Percentiles rank a stretch among this genome's conserved stretches.
These are phyloP conservation scores for Dysphania ambrosioides DNA, from an alignment of 148 eudicot species.

Conservation along the genomic window DNA sequence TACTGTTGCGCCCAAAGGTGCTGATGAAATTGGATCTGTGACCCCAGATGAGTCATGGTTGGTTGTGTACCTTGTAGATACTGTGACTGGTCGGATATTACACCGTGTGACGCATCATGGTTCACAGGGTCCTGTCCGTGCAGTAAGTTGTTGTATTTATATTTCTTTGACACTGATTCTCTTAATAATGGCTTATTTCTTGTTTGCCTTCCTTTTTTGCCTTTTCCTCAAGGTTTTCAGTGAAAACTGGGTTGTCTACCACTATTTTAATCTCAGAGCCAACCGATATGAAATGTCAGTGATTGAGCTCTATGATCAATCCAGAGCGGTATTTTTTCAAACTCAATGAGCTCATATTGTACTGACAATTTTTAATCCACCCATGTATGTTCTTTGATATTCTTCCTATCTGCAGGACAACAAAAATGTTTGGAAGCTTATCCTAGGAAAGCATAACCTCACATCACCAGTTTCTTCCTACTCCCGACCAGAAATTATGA, in stretches of 20 bases:
- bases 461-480: slow-evolving; percentile 88
- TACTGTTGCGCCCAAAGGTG: slow-evolving; percentile 87
- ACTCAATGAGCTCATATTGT: neutral
- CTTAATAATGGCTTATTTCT: neutral
- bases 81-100: slow-evolving; percentile 89
- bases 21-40: slow-evolving; percentile 74
- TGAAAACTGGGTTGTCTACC: slow-evolving; percentile 99
- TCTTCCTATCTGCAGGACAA: slow-evolving; percentile 58
- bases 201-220: neutral
- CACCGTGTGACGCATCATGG: slow-evolving; percentile 94
- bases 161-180: neutral
- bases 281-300: slow-evolving; percentile 99
- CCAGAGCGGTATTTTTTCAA: slow-evolving; percentile 72
- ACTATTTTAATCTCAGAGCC: slow-evolving; percentile 93
- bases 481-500: slow-evolving; percentile 85
- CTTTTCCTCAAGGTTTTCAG: slow-evolving; percentile 71
- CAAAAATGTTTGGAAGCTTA: slow-evolving; percentile 82
- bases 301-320: slow-evolving; percentile 93
- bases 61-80: slow-evolving; percentile 85
- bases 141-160: slow-evolving; percentile 53
- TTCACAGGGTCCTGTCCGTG: slow-evolving; percentile 91
- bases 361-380: slow-evolving; percentile 11
- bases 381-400: slow-evolving; percentile 11
- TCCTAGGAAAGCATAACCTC: slow-evolving; percentile 94
- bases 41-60: slow-evolving; percentile 89